Base-by-base conservation (phyloP, 1,284 basidiomycete species). In the Singerocomus inundabilis region DNA sequence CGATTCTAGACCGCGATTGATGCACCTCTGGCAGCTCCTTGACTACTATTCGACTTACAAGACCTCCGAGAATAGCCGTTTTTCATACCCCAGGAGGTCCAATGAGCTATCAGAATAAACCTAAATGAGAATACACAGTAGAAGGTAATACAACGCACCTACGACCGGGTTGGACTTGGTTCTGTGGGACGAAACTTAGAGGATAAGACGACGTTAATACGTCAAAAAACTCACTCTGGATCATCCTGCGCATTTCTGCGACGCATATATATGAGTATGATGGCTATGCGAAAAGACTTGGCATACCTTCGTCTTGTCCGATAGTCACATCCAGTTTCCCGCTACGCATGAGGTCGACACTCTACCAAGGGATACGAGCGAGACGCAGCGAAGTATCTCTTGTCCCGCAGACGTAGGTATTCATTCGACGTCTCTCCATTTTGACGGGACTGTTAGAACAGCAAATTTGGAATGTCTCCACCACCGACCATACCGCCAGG, bases 311-410 rank as follows among this genome's bases (percentile, higher is more conserved):
- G 58, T 93, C 91, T 58, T 92, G 74, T 2, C 93, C 93, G 65
- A 96, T 95, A 8, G 85, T 86, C 1, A 93, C 93, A 67, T 96
- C 93, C 5, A 96, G 75, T 66, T 93, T 93, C 31, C 93, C 93
- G 43, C 88, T 75, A 56, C 74, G 80, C 3, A 93, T 96, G 29
- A 96, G 70, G 63, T 96, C 93, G 8, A 88, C 75, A 49, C 88
- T 90, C 83, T 91, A 21, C 6, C 21, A 30, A 31, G 9, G 24
- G 35, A 34, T 13, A n/a, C 50, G 8, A 55, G 26, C 12, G 18
- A 35, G 21, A 21, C 11, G 30, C 21, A 38, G 11, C 9, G 10
- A 46, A 7, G 4, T 30, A 29, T 31, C 32, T 21, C 11, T 18
- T 40, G 24, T 33, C 37, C 8, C 36, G 18, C 5, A 26, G 15